phyloP scores from a whole-genome alignment of 805 yeast species.

The Pichia nanzhaoensis region DNA sequence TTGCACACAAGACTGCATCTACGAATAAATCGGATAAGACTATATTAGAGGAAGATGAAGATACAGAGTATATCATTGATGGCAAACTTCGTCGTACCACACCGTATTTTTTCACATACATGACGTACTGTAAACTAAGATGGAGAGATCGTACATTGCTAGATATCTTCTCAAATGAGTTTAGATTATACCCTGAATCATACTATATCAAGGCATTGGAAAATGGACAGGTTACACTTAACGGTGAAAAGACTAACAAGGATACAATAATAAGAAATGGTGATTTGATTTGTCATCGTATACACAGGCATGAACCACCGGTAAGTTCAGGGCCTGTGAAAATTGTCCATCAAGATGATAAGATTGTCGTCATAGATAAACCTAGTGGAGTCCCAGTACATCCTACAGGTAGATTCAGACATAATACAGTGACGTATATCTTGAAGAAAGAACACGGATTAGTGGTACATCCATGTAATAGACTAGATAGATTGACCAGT shows the following conservation, averaged over 20 bases:
- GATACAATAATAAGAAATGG: conserved; percentile 74
- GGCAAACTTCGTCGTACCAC: conserved; percentile 64
- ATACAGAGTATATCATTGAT: conserved; percentile 48
- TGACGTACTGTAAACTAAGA: conserved; percentile 84
- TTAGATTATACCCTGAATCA: conserved; percentile 65
- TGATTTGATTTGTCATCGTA: conserved; percentile 68
- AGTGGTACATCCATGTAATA: conserved; percentile 74
- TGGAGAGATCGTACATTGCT: conserved; percentile 82
- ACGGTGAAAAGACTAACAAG: conserved; percentile 53
- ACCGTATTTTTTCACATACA: conserved; percentile 84
- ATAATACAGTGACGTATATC: conserved; percentile 69
- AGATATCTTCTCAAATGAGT: conserved; percentile 79
- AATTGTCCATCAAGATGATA: conserved; percentile 67
- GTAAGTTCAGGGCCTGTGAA: conserved; percentile 55
- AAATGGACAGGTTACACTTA: conserved; percentile 70
- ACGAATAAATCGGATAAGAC: conserved; percentile 26
- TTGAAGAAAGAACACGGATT: conserved; percentile 63
- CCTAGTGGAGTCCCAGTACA: conserved; percentile 96
- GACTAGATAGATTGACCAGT: conserved; percentile 85
- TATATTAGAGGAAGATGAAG: conserved; percentile 51
- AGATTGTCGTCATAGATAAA: conserved; percentile 78
- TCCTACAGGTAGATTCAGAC: conserved; percentile 83
- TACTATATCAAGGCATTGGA: conserved; percentile 53
- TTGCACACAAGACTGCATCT: conserved; percentile 37
- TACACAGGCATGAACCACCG: conserved; percentile 89